A percentile compares a stretch with the other conserved stretches of the same genome.
Evolutionary conservation across 2,329 filamentous ascomycete species (phyloP).

Genomic region (Diaporthe citrichinensis): DNA sequence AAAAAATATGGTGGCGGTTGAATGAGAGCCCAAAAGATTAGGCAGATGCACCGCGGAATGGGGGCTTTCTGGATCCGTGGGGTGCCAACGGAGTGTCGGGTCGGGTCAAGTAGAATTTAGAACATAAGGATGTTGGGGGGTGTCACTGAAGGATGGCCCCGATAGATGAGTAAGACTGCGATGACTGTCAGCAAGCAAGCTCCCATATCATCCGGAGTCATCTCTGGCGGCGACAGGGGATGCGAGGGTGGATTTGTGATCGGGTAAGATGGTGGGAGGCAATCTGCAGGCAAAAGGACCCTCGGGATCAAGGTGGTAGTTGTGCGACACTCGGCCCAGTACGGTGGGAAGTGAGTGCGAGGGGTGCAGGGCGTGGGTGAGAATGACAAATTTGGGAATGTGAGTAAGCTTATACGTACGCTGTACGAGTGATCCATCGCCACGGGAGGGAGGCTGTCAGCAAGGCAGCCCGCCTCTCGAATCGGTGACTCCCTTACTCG

Average conservation of each 20-base stretch:
- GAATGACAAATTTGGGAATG: constrained; percentile 15
- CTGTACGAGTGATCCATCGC: constrained; percentile 33
- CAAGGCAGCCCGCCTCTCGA: neutral
- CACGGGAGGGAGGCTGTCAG: constrained; percentile 23
- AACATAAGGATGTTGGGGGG: constrained; percentile 22
- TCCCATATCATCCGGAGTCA: constrained; percentile 13
- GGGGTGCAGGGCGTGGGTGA: constrained; percentile 15
- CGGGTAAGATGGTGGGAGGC: constrained; percentile 27
- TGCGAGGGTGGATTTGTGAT: constrained; percentile 17
- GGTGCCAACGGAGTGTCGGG: constrained; percentile 14
- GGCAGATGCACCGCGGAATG: constrained; percentile 25
- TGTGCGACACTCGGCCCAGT: constrained; percentile 35
- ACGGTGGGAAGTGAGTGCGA: constrained; percentile 31
- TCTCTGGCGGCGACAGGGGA: neutral
- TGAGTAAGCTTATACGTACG: constrained; percentile 42
- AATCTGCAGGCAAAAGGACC: constrained; percentile 35
- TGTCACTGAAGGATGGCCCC: constrained; percentile 36
- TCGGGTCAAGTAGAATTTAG: constrained; percentile 26
- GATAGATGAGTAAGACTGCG: constrained; percentile 35
- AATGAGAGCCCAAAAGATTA: constrained; percentile 13
- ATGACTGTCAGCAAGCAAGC: constrained; percentile 39
- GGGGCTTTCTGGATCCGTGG: constrained; percentile 30
- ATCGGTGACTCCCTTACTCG: constrained; percentile 51
- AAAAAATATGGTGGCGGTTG: neutral
- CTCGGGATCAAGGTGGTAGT: constrained; percentile 21